These are phyloP conservation scores for Zancudomyces culisetae DNA, from an alignment of 371 early-diverging fungal genomes.

Conservation along the genomic window DNA sequence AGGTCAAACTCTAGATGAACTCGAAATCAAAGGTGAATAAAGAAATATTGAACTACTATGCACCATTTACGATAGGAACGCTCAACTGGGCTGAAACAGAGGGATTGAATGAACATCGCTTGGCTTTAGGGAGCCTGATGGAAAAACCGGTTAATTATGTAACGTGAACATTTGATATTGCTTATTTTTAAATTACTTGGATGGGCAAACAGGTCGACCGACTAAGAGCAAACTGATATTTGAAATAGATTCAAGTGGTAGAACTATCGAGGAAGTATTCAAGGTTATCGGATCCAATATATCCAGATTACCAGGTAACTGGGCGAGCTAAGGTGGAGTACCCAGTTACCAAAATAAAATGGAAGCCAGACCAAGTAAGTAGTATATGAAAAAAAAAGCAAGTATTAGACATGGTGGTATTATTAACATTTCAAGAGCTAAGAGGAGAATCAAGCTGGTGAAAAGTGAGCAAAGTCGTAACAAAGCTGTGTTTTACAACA, in stretches of 20 bases:
- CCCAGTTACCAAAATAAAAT: constrained; percentile 74
- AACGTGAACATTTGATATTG: neutral
- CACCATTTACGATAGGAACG: constrained; percentile 73
- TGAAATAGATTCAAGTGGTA: neutral
- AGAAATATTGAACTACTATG: constrained; percentile 64
- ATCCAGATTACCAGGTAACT: constrained; percentile 40
- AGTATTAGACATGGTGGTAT: neutral
- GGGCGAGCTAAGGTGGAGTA: constrained; percentile 67
- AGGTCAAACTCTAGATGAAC: neutral
- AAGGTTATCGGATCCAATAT: constrained; percentile 7
- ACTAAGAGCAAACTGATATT: neutral
- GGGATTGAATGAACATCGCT: constrained; percentile 32
- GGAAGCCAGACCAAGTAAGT: constrained; percentile 60
- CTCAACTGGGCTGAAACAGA: constrained; percentile 60
- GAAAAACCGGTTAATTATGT: constrained; percentile 44
- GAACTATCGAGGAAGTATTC: constrained; percentile 19
- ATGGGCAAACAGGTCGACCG: neutral
- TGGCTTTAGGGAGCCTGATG: constrained; percentile 67
- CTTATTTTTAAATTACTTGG: neutral
- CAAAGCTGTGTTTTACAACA: neutral
- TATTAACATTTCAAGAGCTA: neutral
- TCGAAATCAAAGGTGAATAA: constrained; percentile 20
- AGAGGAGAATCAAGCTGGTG: neutral
- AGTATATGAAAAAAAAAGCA: constrained; percentile 5
- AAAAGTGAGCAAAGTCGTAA: neutral